Evolutionary conservation across 768 basidiomycete species (phyloP).

Genomic region (Mycena albidolilacea): DNA sequence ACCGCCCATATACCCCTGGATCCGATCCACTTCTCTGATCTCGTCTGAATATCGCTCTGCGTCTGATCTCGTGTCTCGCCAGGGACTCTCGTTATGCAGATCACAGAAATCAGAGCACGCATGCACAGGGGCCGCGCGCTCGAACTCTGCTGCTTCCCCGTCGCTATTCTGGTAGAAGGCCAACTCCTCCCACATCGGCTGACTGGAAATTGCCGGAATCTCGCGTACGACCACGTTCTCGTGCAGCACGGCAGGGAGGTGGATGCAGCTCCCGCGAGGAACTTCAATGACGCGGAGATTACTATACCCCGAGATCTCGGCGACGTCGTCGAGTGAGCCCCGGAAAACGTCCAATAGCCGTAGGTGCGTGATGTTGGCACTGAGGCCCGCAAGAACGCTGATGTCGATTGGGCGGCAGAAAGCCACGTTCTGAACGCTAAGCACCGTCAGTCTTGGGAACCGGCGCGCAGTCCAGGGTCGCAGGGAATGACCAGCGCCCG

Average conservation of each 20-base stretch:
- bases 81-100: neutral
- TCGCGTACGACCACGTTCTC: neutral
- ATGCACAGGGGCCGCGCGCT: neutral
- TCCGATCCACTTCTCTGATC: too few species aligned
- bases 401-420: neutral
- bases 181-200: neutral
- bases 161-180: neutral
- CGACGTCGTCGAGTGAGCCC: neutral
- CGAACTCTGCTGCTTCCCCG: neutral
- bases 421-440: neutral
- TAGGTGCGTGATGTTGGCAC: constrained; percentile 1
- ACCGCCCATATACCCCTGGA: too few species aligned
- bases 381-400: neutral
- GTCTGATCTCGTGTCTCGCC: neutral
- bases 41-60: neutral
- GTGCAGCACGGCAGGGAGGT: neutral
- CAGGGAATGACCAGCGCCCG: neutral
- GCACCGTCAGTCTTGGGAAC: neutral
- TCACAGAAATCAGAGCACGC: neutral
- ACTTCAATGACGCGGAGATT: neutral
- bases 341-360: neutral
- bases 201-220: neutral
- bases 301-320: neutral
- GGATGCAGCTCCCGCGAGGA: neutral
- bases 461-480: neutral